phyloP scores from a whole-genome alignment of 495 filamentous ascomycete genomes.

The Xylaria grammica region DNA sequence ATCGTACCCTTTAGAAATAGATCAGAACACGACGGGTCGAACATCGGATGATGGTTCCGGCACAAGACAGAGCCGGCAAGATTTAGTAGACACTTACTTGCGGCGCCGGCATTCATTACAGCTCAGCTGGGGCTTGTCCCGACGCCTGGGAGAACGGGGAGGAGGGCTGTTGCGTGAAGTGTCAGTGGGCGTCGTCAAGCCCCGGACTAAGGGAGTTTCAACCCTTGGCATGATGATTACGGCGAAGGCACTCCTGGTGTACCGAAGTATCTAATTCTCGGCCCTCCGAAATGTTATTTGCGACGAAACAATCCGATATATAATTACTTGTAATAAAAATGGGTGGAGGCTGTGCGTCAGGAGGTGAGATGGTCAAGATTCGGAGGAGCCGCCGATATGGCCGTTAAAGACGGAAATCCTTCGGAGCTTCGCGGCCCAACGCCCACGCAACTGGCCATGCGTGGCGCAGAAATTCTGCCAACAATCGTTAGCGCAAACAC shows the following conservation, averaged over 20 bases:
- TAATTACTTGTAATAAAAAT: not conserved
- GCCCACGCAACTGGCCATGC: not conserved
- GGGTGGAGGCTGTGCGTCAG: not conserved
- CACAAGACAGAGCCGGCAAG: not conserved
- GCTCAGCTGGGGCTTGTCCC: conserved; percentile 28
- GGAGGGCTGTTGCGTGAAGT: not conserved
- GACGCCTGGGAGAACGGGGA: conserved; percentile 12
- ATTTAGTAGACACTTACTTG: conserved; percentile 17
- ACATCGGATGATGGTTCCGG: not conserved
- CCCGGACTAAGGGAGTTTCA: not conserved
- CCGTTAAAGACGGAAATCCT: conserved; percentile 1
- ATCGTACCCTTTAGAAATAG: conserved; percentile 17
- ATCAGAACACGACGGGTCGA: not conserved
- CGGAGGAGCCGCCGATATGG: conserved; percentile 9
- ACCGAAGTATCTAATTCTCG: not conserved
- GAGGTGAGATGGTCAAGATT: not conserved
- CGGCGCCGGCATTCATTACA: conserved; percentile 27
- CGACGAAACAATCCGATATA: not conserved
- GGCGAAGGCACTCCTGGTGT: not conserved
- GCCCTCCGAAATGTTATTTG: not conserved
- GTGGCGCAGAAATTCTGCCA: too few species aligned
- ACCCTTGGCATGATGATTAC: not conserved
- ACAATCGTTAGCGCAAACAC: too few species aligned
- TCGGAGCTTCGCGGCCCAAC: not conserved
- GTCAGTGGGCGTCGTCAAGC: not conserved